These are phyloP conservation scores for Naganishia sp. DNA, from an alignment of 1,284 basidiomycete genomes.

Conservation along the genomic window DNA sequence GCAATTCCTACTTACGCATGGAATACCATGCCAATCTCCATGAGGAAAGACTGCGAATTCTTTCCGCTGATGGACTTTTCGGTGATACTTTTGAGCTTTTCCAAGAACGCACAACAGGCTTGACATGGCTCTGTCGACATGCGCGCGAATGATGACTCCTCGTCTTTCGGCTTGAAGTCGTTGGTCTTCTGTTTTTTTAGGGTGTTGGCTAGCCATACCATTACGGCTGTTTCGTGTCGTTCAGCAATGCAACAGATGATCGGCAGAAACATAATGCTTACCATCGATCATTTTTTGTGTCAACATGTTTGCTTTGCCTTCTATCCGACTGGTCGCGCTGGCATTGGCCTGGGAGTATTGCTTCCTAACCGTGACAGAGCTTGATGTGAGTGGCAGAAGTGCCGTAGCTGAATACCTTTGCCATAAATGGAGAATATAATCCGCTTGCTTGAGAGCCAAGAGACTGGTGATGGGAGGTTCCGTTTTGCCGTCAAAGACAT, in stretches of 20 bases:
- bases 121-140: conserved; percentile 94
- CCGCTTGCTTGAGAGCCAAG: conserved; percentile 69
- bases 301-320: conserved; percentile 79
- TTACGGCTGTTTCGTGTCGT: conserved; percentile 61
- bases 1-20: conserved; percentile 64
- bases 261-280: conserved; percentile 51
- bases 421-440: conserved; percentile 92
- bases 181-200: conserved; percentile 92
- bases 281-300: conserved; percentile 83
- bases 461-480: conserved; percentile 79
- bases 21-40: conserved; percentile 91
- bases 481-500: conserved; percentile 69
- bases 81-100: conserved; percentile 73
- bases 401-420: conserved; percentile 94
- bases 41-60: conserved; percentile 87
- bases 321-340: conserved; percentile 81
- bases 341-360: conserved; percentile 95
- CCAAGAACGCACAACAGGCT: conserved; percentile 82
- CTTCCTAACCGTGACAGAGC: conserved; percentile 80
- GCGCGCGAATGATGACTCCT: conserved; percentile 88
- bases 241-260: background rate
- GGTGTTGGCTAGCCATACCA: conserved; percentile 62
- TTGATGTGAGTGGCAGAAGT: conserved; percentile 80
- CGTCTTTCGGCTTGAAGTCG: conserved; percentile 95
- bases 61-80: conserved; percentile 79